Base-by-base conservation (phyloP, 140 eudicot species). In the Cichorium intybus region DNA sequence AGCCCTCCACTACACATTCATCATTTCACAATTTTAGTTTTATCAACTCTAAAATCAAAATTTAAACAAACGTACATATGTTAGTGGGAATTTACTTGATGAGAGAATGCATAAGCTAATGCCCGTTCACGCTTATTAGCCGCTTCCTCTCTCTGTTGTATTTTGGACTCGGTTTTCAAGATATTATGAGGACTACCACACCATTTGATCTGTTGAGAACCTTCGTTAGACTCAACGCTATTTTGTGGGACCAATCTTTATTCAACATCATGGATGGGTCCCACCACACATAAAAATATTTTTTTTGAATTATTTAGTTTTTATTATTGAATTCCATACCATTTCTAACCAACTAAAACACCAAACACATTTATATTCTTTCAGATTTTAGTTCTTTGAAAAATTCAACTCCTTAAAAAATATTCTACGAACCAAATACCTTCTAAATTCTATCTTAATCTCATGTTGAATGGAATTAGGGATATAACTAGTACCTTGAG, bases 21-120 rank as follows among this genome's bases (percentile, higher is more conserved):
- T 51, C n/a, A 62, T 46, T 33, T 14, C 9, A 20, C 11, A 45
- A 29, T 24, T 53, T 71, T 17, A 35, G 21, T 50, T 14, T 18
- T 4, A 22, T 46, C 1, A 3, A 31, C 29, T 20, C 2, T 1
- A 65, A 71, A 33, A 64, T 29, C n/a, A 31, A 45, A 6, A 4
- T 21, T 0, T 10, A 64, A 23, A 48, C 5, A 35, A 0, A 39
- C 11, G 34, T 22, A 56, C 24, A 29, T 5, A 12, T 69, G 37
- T 21, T 58, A 0, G 7, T 29, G 22, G 34, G 12, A 45, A 46
- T 9, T 3, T 73, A 77, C 91, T 76, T 84, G 91, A 62, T 84
- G 91, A 46, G 84, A 80, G 64, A 84, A 84, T 10, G 91, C 91
- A 37, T 84, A 84, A 17, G 91, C 91, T 80, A 86, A 62, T 2